A percentile compares a stretch with the other conserved stretches of the same genome.
Conservation (phyloP, 176 grass and related monocot genomes). For the Phoenix roebelenii region DNA sequence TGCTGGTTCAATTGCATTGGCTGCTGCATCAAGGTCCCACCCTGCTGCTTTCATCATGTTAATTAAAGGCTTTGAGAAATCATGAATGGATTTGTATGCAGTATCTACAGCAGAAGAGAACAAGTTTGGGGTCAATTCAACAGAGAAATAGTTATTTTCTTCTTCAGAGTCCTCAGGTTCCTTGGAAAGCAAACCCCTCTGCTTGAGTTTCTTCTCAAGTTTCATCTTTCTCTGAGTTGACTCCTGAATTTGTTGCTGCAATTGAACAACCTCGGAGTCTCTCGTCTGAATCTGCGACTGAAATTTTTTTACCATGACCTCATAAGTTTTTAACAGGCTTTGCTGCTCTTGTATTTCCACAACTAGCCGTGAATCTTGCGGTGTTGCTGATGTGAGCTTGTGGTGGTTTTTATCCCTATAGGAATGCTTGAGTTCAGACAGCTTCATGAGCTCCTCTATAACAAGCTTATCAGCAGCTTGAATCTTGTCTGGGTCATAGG, state of each 20-base stretch:
- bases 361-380: constrained; percentile 81
- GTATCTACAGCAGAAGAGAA: constrained; percentile 77
- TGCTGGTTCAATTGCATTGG: constrained; percentile 39
- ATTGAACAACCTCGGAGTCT: constrained; percentile 44
- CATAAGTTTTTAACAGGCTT: constrained; percentile 39
- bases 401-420: neutral
- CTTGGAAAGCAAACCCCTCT: neutral
- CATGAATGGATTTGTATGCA: constrained; percentile 84
- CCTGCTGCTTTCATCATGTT: constrained; percentile 98
- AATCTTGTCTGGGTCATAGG: neutral
- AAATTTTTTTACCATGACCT: neutral
- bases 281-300: constrained; percentile 3
- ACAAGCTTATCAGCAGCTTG: neutral
- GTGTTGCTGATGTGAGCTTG: constrained; percentile 34
- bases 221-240: constrained; percentile 22
- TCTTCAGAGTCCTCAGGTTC: neutral
- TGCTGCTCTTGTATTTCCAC: constrained; percentile 93
- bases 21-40: constrained; percentile 94
- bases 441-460: neutral
- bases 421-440: neutral
- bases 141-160: constrained; percentile 62
- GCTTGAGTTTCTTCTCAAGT: constrained; percentile 1
- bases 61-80: constrained; percentile 90
- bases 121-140: constrained; percentile 83
- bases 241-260: constrained; percentile 74